Evolutionary conservation across 1,139 yeast genomes (phyloP).

Genomic region (Keqinozyma sinolaborantium): DNA sequence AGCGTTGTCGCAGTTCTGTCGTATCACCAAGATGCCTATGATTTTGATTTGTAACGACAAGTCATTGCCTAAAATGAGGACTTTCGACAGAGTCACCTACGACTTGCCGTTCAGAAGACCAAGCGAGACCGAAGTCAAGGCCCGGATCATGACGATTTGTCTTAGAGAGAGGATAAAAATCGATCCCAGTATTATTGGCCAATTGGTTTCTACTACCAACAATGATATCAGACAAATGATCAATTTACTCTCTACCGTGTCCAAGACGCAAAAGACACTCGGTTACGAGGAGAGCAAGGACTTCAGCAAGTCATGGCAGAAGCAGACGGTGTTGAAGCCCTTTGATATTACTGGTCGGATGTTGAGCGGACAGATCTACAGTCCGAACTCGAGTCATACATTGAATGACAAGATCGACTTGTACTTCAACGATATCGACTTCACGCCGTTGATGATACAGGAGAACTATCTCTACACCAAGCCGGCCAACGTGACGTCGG

Average conservation of each 20-base stretch:
- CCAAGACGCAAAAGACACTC: conserved; percentile 64
- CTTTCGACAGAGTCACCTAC: conserved; percentile 81
- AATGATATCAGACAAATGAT: conserved; percentile 95
- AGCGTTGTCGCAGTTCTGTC: conserved; percentile 83
- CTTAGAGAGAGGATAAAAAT: conserved; percentile 76
- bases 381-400: conserved; percentile 48
- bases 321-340: conserved; percentile 86
- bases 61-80: conserved; percentile 90
- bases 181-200: conserved; percentile 79
- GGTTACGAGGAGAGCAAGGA: conserved; percentile 48
- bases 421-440: conserved; percentile 92
- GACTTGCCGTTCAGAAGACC: conserved; percentile 91
- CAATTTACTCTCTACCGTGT: conserved; percentile 80
- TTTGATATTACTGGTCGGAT: conserved; percentile 83
- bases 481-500: conserved; percentile 43
- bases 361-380: conserved; percentile 60
- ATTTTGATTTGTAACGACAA: conserved; percentile 93
- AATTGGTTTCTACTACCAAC: conserved; percentile 78
- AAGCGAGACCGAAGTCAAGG: conserved; percentile 71
- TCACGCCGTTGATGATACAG: conserved; percentile 93
- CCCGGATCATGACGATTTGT: conserved; percentile 90
- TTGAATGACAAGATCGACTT: conserved; percentile 83
- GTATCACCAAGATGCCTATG: conserved; percentile 83
- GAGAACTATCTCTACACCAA: conserved; percentile 78
- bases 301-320: conserved; percentile 75